Evolutionary conservation across 2,329 filamentous ascomycete species (phyloP).

Genomic region (Colletotrichum melonis): DNA sequence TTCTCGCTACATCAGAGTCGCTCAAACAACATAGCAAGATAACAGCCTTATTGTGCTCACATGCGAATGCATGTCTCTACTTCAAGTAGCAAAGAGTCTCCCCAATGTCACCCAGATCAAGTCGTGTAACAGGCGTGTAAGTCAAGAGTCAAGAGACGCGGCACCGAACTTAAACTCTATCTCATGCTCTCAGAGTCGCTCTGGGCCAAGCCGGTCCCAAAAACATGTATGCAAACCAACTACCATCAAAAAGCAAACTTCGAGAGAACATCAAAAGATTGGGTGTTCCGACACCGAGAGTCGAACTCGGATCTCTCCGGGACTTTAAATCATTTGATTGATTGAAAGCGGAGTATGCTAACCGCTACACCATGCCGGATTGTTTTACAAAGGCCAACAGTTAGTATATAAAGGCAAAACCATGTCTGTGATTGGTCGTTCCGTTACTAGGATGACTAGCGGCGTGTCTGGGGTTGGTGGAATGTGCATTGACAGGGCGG

Average conservation of each 20-base stretch:
- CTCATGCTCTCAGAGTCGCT: too few relatives aligned
- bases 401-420: neutral
- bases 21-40: too few relatives aligned
- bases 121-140: too few relatives aligned
- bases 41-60: too few relatives aligned
- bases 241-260: neutral
- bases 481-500: neutral
- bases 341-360: conserved; percentile 31
- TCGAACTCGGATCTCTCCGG: conserved; percentile 31
- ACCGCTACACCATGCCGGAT: conserved; percentile 26
- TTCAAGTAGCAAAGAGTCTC: too few relatives aligned
- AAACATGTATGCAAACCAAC: too few relatives aligned
- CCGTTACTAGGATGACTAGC: neutral
- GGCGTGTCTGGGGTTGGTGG: neutral
- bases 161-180: too few relatives aligned
- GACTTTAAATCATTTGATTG: neutral
- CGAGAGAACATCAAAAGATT: neutral
- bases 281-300: conserved; percentile 13
- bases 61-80: too few relatives aligned
- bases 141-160: too few relatives aligned
- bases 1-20: too few relatives aligned
- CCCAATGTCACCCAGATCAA: too few relatives aligned
- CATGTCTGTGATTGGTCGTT: neutral
- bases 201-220: too few relatives aligned
- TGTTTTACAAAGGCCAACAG: accelerated